Evolutionary conservation across 2,329 filamentous ascomycete genomes (phyloP), one percentile per base, ranked within the genome.

Genomic region (Cercospora brassicicola): DNA sequence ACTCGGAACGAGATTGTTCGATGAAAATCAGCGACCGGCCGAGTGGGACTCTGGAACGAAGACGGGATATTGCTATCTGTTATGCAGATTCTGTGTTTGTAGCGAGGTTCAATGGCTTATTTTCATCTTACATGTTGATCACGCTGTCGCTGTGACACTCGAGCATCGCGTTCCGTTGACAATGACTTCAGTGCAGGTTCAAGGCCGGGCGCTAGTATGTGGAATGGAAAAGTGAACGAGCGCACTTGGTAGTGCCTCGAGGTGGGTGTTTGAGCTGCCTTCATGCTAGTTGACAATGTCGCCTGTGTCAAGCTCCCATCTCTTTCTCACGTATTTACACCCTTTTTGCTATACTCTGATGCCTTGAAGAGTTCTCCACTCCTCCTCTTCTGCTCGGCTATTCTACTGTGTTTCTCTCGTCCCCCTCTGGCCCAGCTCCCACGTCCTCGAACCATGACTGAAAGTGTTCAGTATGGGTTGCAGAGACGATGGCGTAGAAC

Each of bases 41-140:
- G 59, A 61, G 31, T 91, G 5, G 33, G 33, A 39, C 26, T 39
- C 20, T n/a, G 15, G 39, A 51, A 59, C 2, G 59, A 51, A 31
- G 59, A 59, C 23, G 53, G 42, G 36, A 59, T 64, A 66, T 67
- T 64, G 60, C 28, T 65, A 53, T 65, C 15, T 65, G 36, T 18
- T 53, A 51, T 60, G 63, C 55, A 60, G 48, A 55, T 61, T 11
- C 23, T 61, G 55, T 65, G 55, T 65, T 51, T 65, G 33, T 65
- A 65, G 63, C 63, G 63, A 65, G 33, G 30, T 30, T 56, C 53
- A 28, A 28, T 56, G 23, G 53, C 28, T 18, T n/a, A 8, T 56
- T 56, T 28, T 56, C 53, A 28, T 31, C 30, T 56, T 13, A 26
- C 26, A 56, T 56, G 2, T 56, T 20, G 9, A 51, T 18, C 45